These are phyloP conservation scores for Geotrichum candidum DNA, from an alignment of 1,139 yeast species.

Conservation along the genomic window DNA sequence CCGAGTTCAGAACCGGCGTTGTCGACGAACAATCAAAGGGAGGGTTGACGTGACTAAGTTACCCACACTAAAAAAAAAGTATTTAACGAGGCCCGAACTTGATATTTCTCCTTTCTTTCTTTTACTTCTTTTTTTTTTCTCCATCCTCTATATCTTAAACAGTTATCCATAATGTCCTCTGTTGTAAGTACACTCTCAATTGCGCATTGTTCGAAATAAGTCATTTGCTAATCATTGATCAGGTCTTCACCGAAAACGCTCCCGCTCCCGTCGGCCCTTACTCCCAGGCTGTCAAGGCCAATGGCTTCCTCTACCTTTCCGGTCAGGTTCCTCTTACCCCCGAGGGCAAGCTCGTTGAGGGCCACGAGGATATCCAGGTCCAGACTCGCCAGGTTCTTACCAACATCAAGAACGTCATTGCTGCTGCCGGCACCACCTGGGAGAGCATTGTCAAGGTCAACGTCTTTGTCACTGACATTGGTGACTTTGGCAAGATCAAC, in stretches of 20 bases:
- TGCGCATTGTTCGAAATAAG: neutral
- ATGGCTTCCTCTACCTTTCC: constrained; percentile 78
- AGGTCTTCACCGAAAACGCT: constrained; percentile 55
- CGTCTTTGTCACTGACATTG: constrained; percentile 83
- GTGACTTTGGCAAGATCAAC: constrained; percentile 75
- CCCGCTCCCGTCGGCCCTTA: constrained; percentile 96
- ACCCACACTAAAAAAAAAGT: neutral
- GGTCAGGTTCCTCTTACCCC: constrained; percentile 93
- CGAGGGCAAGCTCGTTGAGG: constrained; percentile 66
- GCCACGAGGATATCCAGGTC: constrained; percentile 55
- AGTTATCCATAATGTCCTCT: constrained; percentile 7
- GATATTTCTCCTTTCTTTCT: neutral
- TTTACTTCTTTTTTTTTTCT: neutral
- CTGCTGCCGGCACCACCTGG: constrained; percentile 76
- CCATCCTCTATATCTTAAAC: neutral
- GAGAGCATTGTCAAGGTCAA: constrained; percentile 80
- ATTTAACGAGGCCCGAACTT: neutral
- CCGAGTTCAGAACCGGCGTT: neutral
- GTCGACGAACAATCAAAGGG: neutral
- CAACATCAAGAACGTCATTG: constrained; percentile 69
- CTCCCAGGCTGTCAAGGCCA: constrained; percentile 84
- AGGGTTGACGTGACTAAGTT: neutral
- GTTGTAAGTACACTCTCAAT: constrained; percentile 12
- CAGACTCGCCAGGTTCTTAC: constrained; percentile 81
- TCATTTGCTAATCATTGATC: neutral